phyloP scores from a whole-genome alignment of 2,329 filamentous ascomycete species.

The Albifimbria verrucaria region DNA sequence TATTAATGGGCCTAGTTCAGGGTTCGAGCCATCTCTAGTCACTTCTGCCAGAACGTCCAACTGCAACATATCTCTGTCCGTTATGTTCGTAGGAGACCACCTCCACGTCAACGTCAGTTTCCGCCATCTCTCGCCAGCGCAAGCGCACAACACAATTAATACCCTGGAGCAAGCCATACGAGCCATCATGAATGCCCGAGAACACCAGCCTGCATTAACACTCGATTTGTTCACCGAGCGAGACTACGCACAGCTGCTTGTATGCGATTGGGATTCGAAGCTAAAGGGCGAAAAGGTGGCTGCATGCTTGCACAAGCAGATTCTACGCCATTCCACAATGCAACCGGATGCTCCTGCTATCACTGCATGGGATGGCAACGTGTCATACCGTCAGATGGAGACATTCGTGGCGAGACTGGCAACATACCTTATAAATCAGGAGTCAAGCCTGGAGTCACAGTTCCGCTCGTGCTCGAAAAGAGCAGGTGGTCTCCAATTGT shows the following conservation, averaged over 20 bases:
- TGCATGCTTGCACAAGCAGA: constrained; percentile 41
- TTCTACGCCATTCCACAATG: constrained; percentile 35
- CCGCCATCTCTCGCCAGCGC: constrained; percentile 37
- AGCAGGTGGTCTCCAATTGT: constrained; percentile 65
- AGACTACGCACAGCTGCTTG: constrained; percentile 51
- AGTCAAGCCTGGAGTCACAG: constrained; percentile 49
- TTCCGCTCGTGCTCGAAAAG: constrained; percentile 69
- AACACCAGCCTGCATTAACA: constrained; percentile 36
- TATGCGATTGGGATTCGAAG: constrained; percentile 46
- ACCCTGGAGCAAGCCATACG: constrained; percentile 52
- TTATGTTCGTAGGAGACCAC: constrained; percentile 36
- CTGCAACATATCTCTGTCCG: constrained; percentile 43
- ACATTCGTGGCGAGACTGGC: constrained; percentile 35
- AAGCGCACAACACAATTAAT: constrained; percentile 45
- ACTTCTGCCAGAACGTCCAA: constrained; percentile 35
- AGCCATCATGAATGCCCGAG: constrained; percentile 38
- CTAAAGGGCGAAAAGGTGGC: constrained; percentile 35
- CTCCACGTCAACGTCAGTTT: constrained; percentile 43
- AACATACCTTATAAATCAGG: constrained; percentile 48
- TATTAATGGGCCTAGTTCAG: not conserved
- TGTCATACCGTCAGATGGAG: constrained; percentile 38
- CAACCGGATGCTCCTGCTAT: constrained; percentile 39
- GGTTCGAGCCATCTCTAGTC: constrained; percentile 7
- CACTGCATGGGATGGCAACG: constrained; percentile 41
- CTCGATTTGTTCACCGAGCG: constrained; percentile 53